Conservation (phyloP, 192 early-diverging fungal genomes). For the Entophlyctis luteolus region DNA sequence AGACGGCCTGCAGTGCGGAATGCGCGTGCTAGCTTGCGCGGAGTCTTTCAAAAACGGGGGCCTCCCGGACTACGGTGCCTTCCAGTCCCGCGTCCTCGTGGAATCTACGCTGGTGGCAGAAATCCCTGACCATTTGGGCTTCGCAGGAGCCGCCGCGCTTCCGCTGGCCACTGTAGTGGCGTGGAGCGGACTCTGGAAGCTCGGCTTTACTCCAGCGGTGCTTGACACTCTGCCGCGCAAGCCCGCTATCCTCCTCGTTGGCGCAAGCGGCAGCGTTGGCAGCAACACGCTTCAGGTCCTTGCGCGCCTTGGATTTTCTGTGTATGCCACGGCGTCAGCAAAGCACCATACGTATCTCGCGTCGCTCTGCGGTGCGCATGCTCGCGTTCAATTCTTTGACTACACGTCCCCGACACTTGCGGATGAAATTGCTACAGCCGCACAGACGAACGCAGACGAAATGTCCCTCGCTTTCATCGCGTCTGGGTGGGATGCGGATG, state of each 20-base stretch:
- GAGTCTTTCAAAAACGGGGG: background rate
- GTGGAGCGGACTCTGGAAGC: conserved; percentile 7
- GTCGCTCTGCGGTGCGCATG: background rate
- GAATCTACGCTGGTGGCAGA: background rate
- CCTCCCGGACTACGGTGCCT: background rate
- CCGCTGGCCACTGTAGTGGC: background rate
- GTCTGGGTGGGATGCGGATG: background rate
- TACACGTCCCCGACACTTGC: conserved; percentile 1
- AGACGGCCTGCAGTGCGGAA: background rate
- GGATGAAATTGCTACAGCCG: background rate
- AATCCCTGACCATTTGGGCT: background rate
- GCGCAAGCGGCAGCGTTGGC: conserved; percentile 26
- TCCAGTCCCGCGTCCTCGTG: background rate
- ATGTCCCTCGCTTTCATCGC: conserved; percentile 5
- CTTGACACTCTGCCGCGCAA: conserved; percentile 21
- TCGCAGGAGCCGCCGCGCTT: background rate
- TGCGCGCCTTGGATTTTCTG: conserved; percentile 17
- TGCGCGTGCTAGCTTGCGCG: background rate
- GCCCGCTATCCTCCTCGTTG: conserved; percentile 28
- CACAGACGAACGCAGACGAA: background rate
- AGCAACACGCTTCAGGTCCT: conserved; percentile 37
- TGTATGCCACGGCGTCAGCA: conserved; percentile 27
- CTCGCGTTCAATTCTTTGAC: background rate
- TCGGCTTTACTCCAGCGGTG: background rate
- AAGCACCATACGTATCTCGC: background rate